Percentiles rank a stretch among this genome's conserved stretches.
Conservation (phyloP, 1,284 basidiomycete species). For the Rugosomyces carneus region DNA sequence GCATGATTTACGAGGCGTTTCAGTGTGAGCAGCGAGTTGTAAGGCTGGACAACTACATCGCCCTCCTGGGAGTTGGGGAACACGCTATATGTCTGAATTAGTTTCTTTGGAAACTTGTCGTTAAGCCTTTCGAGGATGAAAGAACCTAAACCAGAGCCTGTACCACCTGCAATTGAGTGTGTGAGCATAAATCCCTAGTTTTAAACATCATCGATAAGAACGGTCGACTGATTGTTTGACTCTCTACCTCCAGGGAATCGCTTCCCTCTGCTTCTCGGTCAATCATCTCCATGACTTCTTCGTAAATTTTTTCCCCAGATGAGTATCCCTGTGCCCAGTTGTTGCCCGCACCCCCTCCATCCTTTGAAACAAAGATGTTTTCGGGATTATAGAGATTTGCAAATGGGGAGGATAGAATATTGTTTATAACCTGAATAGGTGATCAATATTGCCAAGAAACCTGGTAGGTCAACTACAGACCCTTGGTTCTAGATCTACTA, state of each 20-base stretch:
- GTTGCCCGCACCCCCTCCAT: conserved; percentile 97
- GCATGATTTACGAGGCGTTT: conserved; percentile 96
- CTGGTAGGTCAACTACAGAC: conserved; percentile 41
- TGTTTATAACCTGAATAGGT: conserved; percentile 81
- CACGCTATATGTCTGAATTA: conserved; percentile 98
- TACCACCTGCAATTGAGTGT: conserved; percentile 98
- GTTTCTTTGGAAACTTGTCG: conserved; percentile 98
- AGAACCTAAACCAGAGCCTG: conserved; percentile 96
- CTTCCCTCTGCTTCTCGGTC: conserved; percentile 98
- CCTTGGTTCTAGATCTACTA: conserved; percentile 96
- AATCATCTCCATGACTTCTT: conserved; percentile 99
- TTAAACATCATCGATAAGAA: background rate
- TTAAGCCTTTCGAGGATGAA: conserved; percentile 94
- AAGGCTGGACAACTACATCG: conserved; percentile 97
- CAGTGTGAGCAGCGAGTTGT: conserved; percentile 93
- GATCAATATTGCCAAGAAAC: conserved; percentile 6
- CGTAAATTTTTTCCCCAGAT: conserved; percentile 87
- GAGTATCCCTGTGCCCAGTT: conserved; percentile 97
- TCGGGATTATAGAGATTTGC: conserved; percentile 97
- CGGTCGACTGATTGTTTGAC: background rate
- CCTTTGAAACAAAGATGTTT: conserved; percentile 93
- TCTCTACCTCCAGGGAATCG: conserved; percentile 86
- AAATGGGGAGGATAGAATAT: conserved; percentile 89
- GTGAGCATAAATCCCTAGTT: conserved; percentile 95
- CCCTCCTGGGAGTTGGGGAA: conserved; percentile 91